phyloP scores from a whole-genome alignment of 306 rosid genomes.

The Casuarina equisetifolia region DNA sequence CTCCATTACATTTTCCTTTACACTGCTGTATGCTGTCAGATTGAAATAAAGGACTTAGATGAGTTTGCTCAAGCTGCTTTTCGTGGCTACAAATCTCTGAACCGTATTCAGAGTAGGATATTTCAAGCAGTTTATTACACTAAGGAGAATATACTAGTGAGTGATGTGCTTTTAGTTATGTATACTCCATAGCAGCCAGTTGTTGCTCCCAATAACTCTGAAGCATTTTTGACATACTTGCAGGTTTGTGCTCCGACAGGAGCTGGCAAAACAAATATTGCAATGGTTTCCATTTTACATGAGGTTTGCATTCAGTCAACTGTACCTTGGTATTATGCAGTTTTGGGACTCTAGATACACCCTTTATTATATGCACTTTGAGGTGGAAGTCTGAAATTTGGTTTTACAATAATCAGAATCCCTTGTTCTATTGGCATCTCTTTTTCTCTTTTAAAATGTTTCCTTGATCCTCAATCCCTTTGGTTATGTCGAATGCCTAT shows the following conservation, averaged over 20 bases:
- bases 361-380: conserved; percentile 3
- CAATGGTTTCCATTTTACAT: conserved; percentile 91
- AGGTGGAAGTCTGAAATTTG: background rate
- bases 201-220: conserved; percentile 23
- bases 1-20: conserved; percentile 24
- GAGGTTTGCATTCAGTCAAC: conserved; percentile 59
- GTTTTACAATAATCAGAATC: background rate
- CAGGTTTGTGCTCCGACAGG: conserved; percentile 99
- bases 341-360: background rate
- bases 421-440: background rate
- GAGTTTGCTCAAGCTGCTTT: conserved; percentile 99
- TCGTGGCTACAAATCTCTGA: conserved; percentile 78
- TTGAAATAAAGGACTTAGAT: conserved; percentile 85
- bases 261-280: conserved; percentile 98
- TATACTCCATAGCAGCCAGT: conserved; percentile 2
- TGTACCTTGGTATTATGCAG: background rate
- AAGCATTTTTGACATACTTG: conserved; percentile 30
- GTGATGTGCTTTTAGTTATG: conserved; percentile 31
- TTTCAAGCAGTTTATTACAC: conserved; percentile 82
- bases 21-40: conserved; percentile 48
- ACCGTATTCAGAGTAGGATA: conserved; percentile 94
- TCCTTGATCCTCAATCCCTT: background rate
- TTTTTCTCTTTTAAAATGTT: background rate
- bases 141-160: conserved; percentile 90
- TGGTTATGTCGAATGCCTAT: background rate